Evolutionary conservation across 768 basidiomycete genomes (phyloP).

Genomic region (Xerocomellus intermedius): DNA sequence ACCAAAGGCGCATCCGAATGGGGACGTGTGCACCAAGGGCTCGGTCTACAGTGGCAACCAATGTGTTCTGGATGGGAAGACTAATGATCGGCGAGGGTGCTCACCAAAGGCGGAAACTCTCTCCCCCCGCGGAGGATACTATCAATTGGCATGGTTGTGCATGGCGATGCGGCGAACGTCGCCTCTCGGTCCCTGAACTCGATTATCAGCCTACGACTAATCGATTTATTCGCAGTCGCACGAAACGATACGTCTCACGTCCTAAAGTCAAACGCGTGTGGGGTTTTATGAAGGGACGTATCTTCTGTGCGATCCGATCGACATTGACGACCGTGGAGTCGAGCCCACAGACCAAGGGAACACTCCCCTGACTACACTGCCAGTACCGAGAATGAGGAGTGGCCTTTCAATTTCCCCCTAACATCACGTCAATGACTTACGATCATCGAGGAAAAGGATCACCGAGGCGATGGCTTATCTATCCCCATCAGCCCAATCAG

Average conservation of each 20-base stretch:
- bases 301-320: conserved; percentile 4
- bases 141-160: neutral
- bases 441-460: neutral
- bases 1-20: neutral
- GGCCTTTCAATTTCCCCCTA: neutral
- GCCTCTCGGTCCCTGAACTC: conserved; percentile 10
- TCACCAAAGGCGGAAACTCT: neutral
- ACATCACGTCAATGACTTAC: neutral
- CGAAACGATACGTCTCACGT: neutral
- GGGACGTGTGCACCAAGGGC: neutral
- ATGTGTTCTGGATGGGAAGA: neutral
- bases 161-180: neutral
- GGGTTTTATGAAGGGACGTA: neutral
- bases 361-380: neutral
- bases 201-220: neutral
- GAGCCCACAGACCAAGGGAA: neutral
- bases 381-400: neutral
- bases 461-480: neutral
- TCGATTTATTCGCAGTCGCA: neutral
- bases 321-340: conserved; percentile 1
- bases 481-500: neutral
- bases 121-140: conserved; percentile 1
- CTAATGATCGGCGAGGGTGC: neutral
- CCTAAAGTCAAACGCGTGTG: neutral
- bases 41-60: neutral